phyloP scores from a whole-genome alignment of 148 eudicot genomes.

The Nepenthes mirabilis region DNA sequence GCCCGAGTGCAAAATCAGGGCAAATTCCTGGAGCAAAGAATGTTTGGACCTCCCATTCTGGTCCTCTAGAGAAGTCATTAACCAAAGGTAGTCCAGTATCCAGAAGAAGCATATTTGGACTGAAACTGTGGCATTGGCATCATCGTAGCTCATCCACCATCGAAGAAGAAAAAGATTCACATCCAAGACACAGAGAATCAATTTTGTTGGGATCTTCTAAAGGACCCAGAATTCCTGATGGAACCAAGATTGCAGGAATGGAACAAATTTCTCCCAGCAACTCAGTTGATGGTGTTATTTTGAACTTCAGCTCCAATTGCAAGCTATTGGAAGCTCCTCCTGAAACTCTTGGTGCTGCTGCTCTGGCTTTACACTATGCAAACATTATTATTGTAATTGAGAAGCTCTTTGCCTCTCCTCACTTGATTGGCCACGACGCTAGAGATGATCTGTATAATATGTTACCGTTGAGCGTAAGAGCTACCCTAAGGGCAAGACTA shows the following conservation, averaged over 20 bases:
- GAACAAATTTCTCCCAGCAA: too few species aligned
- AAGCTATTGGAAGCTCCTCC: constrained; percentile 29
- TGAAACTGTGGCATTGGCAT: constrained; percentile 20
- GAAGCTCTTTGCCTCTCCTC: constrained; percentile 49
- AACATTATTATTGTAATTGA: constrained; percentile 47
- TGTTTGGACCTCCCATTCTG: constrained; percentile 27
- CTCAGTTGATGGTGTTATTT: neutral
- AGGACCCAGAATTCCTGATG: constrained; percentile 1
- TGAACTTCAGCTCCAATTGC: constrained; percentile 13
- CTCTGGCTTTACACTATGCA: constrained; percentile 52
- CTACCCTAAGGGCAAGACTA: constrained; percentile 26
- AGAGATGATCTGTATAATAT: constrained; percentile 53
- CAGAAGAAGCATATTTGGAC: constrained; percentile 18
- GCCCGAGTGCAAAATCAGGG: constrained; percentile 10
- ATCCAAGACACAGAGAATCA: too few species aligned
- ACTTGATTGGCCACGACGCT: constrained; percentile 47
- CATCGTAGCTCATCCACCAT: constrained; percentile 12
- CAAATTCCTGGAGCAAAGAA: constrained; percentile 14
- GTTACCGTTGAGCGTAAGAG: constrained; percentile 41
- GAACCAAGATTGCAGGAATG: too few species aligned
- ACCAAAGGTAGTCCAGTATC: constrained; percentile 20
- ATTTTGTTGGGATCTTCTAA: constrained; percentile 14
- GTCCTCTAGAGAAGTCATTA: constrained; percentile 33
- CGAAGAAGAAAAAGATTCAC: constrained; percentile 5
- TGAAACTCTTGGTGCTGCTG: constrained; percentile 49